These are phyloP conservation scores for Asparagopsis taxiformis DNA, from an alignment of 31 red algal genomes.

Conservation along the genomic window DNA sequence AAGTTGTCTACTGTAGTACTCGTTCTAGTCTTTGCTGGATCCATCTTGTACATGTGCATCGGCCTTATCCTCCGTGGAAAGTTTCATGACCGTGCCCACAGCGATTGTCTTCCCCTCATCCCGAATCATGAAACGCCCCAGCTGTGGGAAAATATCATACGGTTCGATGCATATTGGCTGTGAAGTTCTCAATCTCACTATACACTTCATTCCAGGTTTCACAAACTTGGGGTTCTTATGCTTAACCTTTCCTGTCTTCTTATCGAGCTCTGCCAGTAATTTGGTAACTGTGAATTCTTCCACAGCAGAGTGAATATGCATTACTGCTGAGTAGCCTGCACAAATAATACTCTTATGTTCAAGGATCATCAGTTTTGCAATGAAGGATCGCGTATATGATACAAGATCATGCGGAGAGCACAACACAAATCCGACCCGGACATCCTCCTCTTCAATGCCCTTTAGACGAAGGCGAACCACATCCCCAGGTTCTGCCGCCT, in stretches of 20 bases:
- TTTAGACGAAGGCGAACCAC: constrained; percentile 74
- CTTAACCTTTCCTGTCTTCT: constrained; percentile 75
- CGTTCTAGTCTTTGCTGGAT: not conserved
- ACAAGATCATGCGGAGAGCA: constrained; percentile 55
- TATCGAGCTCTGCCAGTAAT: constrained; percentile 85
- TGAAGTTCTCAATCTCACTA: constrained; percentile 58
- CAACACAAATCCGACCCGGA: constrained; percentile 72
- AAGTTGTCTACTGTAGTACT: not conserved
- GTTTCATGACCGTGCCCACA: constrained; percentile 80
- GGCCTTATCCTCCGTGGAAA: constrained; percentile 4
- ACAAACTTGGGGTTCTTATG: constrained; percentile 89
- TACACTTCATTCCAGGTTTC: constrained; percentile 83
- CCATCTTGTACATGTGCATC: not conserved
- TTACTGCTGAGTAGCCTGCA: constrained; percentile 90
- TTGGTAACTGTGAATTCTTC: constrained; percentile 79
- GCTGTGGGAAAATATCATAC: constrained; percentile 90
- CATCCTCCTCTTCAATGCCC: constrained; percentile 87
- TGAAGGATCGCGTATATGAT: constrained; percentile 64
- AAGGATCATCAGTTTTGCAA: constrained; percentile 86
- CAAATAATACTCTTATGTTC: constrained; percentile 96
- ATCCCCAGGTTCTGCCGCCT: constrained; percentile 74
- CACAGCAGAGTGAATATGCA: constrained; percentile 89
- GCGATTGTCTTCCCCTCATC: constrained; percentile 94
- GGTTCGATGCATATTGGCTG: constrained; percentile 88
- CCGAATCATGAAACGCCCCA: constrained; percentile 93